Evolutionary conservation across 1,139 yeast genomes (phyloP), one percentile per base, ranked within the genome.

Genomic region (Debaryomyces fabryi): DNA sequence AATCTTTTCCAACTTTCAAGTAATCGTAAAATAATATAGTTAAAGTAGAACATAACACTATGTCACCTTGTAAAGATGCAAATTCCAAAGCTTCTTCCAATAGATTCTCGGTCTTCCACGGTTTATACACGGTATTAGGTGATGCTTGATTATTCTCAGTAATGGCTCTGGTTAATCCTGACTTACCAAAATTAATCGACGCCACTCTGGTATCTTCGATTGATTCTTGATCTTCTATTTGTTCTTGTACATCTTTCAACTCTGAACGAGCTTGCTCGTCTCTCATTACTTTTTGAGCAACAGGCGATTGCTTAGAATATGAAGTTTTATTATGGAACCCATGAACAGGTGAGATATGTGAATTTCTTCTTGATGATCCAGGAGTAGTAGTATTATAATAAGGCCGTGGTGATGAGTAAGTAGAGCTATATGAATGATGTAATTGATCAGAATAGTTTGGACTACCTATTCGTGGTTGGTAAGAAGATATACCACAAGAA

Each of bases 41-140:
- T 27, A 88, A 59, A 0, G 89, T 78, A 2, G 88, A 79, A 52
- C 86, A 78, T 71, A 84, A 72, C 23, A 85, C 72, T 23, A 85
- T 64, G 57, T 86, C 90, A 0, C 96, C 96, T 56, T 84, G 88
- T 13, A 67, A 64, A 6, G 80, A 60, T 32, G 87, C 78, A 63
- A 81, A 85, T 21, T 76, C 76, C 13, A 82, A 65, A 0, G 85
- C 79, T 47, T 79, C 71, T 43, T 67, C 60, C 16, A 76, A 55
- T 15, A 76, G 57, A 37, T 57, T 63, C 21, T 60, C 55, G 3
- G 69, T 60, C 24, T 57, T 58, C 81, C 80, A 75, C 1, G 74
- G 69, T 30, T 58, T 57, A 2, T 32, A 40, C 21, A 40, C 8
- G 21, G 16, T 20, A 30, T 9, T 30, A 8, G 43, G 15, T 23